These are phyloP conservation scores for Quercus suber DNA, from an alignment of 306 rosid species.

Conservation along the genomic window DNA sequence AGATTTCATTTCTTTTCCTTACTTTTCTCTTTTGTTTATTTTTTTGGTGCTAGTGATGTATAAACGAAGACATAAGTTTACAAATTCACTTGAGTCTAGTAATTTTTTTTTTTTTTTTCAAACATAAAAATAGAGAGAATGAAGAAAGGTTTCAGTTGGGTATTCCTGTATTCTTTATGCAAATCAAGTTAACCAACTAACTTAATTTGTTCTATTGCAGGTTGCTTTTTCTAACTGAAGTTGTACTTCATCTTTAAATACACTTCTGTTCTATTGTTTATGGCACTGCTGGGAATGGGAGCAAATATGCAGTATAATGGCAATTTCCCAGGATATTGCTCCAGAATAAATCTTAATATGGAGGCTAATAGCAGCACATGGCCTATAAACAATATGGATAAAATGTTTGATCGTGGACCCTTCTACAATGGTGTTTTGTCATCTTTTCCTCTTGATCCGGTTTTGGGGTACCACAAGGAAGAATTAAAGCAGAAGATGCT, in stretches of 20 bases:
- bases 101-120: too few relatives aligned
- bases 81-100: not conserved
- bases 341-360: constrained; percentile 29
- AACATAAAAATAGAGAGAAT: too few relatives aligned
- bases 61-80: not conserved
- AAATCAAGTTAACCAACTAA: not conserved
- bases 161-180: not conserved
- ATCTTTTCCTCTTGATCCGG: constrained; percentile 22
- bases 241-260: constrained; percentile 18
- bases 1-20: not conserved
- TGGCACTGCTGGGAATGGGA: constrained; percentile 49
- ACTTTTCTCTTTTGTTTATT: too few relatives aligned
- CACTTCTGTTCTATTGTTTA: constrained; percentile 20
- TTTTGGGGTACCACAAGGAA: constrained; percentile 40
- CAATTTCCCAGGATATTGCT: constrained; percentile 28
- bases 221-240: constrained; percentile 27
- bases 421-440: constrained; percentile 25
- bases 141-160: not conserved
- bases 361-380: constrained; percentile 42
- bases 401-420: constrained; percentile 19
- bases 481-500: constrained; percentile 59
- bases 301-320: constrained; percentile 39
- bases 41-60: not conserved
- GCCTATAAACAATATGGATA: constrained; percentile 27
- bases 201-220: constrained; percentile 23